Base-by-base conservation (phyloP, 1,284 basidiomycete genomes). In the Heterobasidion annosum region DNA sequence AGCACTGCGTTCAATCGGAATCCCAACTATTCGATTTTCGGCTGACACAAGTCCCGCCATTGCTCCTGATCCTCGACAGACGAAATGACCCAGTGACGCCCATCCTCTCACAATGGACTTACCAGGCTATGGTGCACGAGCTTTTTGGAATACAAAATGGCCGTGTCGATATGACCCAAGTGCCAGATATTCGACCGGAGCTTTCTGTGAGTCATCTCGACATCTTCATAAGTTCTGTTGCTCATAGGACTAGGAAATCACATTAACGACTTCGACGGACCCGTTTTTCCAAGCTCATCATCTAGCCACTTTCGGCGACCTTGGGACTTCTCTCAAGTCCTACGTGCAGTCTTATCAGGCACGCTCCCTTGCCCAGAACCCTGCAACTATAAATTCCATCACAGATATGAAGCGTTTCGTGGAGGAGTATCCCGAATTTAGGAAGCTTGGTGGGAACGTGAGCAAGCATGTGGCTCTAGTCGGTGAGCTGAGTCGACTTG, bases 111-210 rank as follows among this genome's bases (percentile, higher is more conserved):
- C 97, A 98, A 69, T 99, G 97, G 97, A 99, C 97, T 12, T 99
- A 99, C 71, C 96, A 99, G 69, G 97, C 97, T 1, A 98, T 99
- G 96, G 96, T 98, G 0, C 97, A 99, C 65, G 97, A 99, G 68
- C 75, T 98, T 10, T 73, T 99, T 9, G 91, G 92, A 0, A 97
- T 99, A 56, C 86, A 90, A 61, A 98, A 98, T 66, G 96, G 95
- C 15, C 81, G 97, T 49, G 94, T 99, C 6, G 86, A 91, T 65
- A 73, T 96, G 44, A 82, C 80, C 54, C 75, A 85, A 56, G 90
- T 94, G n/a, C 91, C 91, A 15, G 94, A 93, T 61, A 88, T 96
- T 54, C 74, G 81, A 50, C 83, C 90, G 19, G 96, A 99, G 65
- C 75, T 98, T 48, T 82, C 86, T 67, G 93, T 90, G 64, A 60